Evolutionary conservation across 768 basidiomycete species (phyloP).

Genomic region (Cantharellus anzutake): DNA sequence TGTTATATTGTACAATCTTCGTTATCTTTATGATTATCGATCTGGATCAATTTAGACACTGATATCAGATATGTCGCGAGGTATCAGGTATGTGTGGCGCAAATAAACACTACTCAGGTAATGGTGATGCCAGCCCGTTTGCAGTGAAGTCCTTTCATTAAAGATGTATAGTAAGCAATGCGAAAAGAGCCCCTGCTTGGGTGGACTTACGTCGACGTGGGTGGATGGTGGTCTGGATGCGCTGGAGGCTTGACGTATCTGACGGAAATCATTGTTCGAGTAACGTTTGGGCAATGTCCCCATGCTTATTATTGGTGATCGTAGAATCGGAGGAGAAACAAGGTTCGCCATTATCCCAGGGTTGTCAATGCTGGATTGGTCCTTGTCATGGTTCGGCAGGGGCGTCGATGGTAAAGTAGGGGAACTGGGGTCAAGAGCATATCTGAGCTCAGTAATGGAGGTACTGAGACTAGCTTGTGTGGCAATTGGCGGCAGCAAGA

Average conservation of each 20-base stretch:
- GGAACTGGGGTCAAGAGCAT: neutral
- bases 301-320: slow-evolving; percentile 29
- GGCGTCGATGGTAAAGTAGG: neutral
- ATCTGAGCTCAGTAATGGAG: neutral
- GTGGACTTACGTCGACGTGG: slow-evolving; percentile 46
- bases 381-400: neutral
- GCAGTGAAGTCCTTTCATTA: too few species aligned
- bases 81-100: too few species aligned
- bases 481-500: too few species aligned
- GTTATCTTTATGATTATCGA: neutral
- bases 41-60: too few species aligned
- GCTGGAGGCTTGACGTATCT: slow-evolving; percentile 53
- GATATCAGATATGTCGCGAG: too few species aligned
- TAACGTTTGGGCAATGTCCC: slow-evolving; percentile 34
- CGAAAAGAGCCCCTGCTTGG: too few species aligned
- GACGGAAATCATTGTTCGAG: slow-evolving; percentile 60
- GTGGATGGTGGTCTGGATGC: slow-evolving; percentile 74
- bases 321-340: slow-evolving; percentile 31
- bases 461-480: neutral
- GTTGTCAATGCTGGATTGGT: neutral
- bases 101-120: too few species aligned
- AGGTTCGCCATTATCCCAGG: neutral
- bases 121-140: too few species aligned
- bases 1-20: neutral
- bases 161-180: too few species aligned